A percentile compares a stretch with the other conserved stretches of the same genome.
These are phyloP conservation scores for Erysimum cheiranthoides DNA, from an alignment of 345 rosid genomes.

Conservation along the genomic window DNA sequence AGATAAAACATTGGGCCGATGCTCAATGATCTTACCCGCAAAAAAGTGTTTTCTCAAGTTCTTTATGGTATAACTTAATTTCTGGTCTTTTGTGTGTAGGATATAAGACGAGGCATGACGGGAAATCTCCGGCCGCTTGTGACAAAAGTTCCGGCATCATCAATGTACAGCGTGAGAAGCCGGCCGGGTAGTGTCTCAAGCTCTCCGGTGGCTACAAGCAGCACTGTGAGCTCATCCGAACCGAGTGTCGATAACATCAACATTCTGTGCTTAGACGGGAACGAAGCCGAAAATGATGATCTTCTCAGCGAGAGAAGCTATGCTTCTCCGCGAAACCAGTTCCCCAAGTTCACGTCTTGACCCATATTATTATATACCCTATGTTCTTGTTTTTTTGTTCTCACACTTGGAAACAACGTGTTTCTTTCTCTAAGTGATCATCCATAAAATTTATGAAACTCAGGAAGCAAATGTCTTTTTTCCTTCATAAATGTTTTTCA, in stretches of 20 bases:
- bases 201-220: constrained; percentile 82
- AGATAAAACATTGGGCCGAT: not conserved
- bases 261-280: constrained; percentile 57
- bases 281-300: constrained; percentile 63
- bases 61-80: not conserved
- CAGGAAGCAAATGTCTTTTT: constrained; percentile 15
- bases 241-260: constrained; percentile 67
- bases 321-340: constrained; percentile 55
- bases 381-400: constrained; percentile 21
- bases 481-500: not conserved
- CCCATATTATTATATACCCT: not conserved
- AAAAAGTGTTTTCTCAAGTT: not conserved
- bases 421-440: constrained; percentile 30
- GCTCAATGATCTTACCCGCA: not conserved
- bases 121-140: constrained; percentile 71
- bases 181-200: constrained; percentile 61
- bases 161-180: constrained; percentile 79
- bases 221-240: constrained; percentile 75
- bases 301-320: constrained; percentile 56
- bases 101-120: constrained; percentile 71
- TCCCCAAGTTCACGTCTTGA: constrained; percentile 43
- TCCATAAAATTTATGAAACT: constrained; percentile 9
- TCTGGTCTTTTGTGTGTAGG: constrained; percentile 52
- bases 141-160: constrained; percentile 76
- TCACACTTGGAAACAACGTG: constrained; percentile 18